Evolutionary conservation across 75 land plant species (phyloP).

Genomic region (Gnetum montanum): DNA sequence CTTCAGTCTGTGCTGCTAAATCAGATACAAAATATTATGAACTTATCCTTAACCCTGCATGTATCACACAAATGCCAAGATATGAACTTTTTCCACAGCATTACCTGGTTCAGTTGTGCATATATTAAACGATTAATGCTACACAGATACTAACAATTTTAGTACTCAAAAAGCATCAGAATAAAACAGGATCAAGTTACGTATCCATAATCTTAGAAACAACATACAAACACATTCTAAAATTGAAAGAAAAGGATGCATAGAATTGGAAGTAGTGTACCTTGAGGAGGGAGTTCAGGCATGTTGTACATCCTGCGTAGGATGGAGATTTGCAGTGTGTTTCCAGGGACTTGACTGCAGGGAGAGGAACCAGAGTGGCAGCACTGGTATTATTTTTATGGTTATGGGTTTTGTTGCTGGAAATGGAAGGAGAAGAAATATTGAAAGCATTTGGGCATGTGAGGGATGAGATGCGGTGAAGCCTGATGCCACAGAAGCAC

Average conservation of each 20-base stretch:
- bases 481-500: conserved; percentile 75
- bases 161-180: background rate
- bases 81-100: too few species aligned
- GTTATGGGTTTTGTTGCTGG: too few species aligned
- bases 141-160: background rate
- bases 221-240: background rate
- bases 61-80: background rate
- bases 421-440: conserved; percentile 7
- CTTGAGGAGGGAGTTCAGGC: conserved; percentile 56
- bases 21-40: background rate
- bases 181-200: background rate
- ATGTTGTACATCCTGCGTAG: conserved; percentile 56
- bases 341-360: conserved; percentile 38
- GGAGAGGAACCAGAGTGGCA: conserved; percentile 25
- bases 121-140: too few species aligned
- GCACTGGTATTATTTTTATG: background rate
- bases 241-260: background rate
- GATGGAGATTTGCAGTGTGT: conserved; percentile 46
- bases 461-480: conserved; percentile 43
- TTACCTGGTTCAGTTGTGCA: too few species aligned
- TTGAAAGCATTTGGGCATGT: conserved; percentile 53
- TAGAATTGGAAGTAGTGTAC: too few species aligned
- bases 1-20: too few species aligned
- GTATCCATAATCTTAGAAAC: background rate
- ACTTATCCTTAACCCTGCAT: background rate